These are phyloP conservation scores for Teratosphaeria destructans DNA, from an alignment of 2,329 filamentous ascomycete genomes.

Conservation along the genomic window DNA sequence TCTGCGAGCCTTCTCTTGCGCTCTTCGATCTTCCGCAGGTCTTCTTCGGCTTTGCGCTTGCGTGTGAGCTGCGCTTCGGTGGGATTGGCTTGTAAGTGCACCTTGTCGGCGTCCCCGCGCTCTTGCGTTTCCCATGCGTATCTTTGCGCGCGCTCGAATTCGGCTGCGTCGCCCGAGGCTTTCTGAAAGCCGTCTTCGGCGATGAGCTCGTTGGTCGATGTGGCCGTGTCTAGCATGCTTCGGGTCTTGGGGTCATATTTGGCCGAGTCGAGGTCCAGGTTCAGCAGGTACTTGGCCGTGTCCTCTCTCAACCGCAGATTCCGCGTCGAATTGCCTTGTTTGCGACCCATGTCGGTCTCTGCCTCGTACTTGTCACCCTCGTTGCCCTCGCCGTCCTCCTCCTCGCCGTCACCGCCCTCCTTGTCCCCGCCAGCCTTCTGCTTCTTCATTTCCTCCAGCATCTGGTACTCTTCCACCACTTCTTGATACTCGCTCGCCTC, in stretches of 20 bases:
- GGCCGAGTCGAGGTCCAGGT: slow-evolving; percentile 89
- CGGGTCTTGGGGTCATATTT: slow-evolving; percentile 97
- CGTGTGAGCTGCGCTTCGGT: slow-evolving; percentile 80
- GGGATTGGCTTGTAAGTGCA: slow-evolving; percentile 92
- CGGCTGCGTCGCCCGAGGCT: slow-evolving; percentile 79
- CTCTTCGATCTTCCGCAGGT: slow-evolving; percentile 56
- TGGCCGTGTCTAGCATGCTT: slow-evolving; percentile 75
- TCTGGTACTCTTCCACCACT: slow-evolving; percentile 82
- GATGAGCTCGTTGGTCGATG: slow-evolving; percentile 67
- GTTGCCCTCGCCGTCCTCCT: slow-evolving; percentile 31
- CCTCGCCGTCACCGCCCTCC: slow-evolving; percentile 42
- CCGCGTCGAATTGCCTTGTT: slow-evolving; percentile 81
- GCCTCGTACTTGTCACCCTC: slow-evolving; percentile 68
- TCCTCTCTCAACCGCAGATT: slow-evolving; percentile 91
- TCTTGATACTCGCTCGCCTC: slow-evolving; percentile 74
- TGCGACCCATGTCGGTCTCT: slow-evolving; percentile 90
- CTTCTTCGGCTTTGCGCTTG: slow-evolving; percentile 68
- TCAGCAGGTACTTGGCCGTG: slow-evolving; percentile 91
- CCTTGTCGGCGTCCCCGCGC: slow-evolving; percentile 61
- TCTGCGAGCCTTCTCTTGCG: slow-evolving; percentile 62
- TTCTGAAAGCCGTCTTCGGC: slow-evolving; percentile 90
- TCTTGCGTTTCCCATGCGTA: slow-evolving; percentile 97
- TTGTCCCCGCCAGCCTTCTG: slow-evolving; percentile 34
- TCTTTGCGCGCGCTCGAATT: slow-evolving; percentile 78
- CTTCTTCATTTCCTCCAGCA: slow-evolving; percentile 65